These are phyloP conservation scores for Dictyostelium purpureum DNA, from an alignment of 78 protist genomes.

Conservation along the genomic window DNA sequence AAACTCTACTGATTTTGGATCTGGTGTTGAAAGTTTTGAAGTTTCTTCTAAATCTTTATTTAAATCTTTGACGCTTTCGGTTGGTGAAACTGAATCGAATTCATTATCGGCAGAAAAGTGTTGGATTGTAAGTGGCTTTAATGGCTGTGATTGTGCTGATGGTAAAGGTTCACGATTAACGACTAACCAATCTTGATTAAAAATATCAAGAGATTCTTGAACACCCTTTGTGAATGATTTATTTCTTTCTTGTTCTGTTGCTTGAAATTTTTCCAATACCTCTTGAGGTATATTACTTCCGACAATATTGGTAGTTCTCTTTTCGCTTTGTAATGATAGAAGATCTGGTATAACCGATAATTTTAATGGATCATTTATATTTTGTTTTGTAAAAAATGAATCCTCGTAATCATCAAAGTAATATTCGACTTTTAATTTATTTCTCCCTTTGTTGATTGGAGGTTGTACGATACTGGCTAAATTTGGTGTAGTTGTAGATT, in stretches of 20 bases:
- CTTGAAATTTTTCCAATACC: too few relatives aligned
- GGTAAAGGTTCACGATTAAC: slow-evolving; percentile 16
- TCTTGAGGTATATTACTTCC: slow-evolving; percentile 34
- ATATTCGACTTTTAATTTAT: slow-evolving; percentile 7
- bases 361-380: slow-evolving; percentile 60
- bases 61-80: not conserved
- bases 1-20: slow-evolving; percentile 18
- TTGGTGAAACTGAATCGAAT: not conserved
- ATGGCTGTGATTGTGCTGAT: not conserved
- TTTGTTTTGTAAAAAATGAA: slow-evolving; percentile 12
- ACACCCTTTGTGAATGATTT: not conserved
- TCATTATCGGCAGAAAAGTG: not conserved
- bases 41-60: slow-evolving; percentile 16
- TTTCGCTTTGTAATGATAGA: not conserved
- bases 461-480: not conserved
- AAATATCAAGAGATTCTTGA: slow-evolving; percentile 33
- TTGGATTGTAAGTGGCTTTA: slow-evolving; percentile 19
- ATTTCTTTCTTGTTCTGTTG: too few relatives aligned
- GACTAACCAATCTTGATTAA: slow-evolving; percentile 46
- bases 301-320: slow-evolving; percentile 2
- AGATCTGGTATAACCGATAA: slow-evolving; percentile 42
- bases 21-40: not conserved
- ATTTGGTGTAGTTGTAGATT: not conserved
- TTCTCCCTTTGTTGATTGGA: not conserved
- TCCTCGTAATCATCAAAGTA: slow-evolving; percentile 66